Evolutionary conservation across 306 rosid genomes (phyloP), one percentile per base, ranked within the genome.

Genomic region (Nissolia schottii): DNA sequence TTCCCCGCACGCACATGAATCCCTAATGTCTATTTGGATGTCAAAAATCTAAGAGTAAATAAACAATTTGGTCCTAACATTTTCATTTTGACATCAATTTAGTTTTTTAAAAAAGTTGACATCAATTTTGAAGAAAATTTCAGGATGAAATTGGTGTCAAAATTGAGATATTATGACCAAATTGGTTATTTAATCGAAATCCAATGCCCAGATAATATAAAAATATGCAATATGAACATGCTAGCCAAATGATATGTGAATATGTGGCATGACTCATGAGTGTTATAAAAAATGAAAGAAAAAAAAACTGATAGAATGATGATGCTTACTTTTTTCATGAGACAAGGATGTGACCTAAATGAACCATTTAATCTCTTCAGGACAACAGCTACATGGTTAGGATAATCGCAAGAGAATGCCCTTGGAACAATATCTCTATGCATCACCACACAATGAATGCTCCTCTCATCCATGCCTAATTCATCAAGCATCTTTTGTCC

Each of bases 371-470:
- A 75, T 50, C 98, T 94, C 79, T 86, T 91, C 63, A 93, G 89
- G 70, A 93, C 51, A 0, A 75, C 57, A 22, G 91, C 89, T 1
- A 89, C 92, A 53, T 91, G 92, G 64, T 91, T 75, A 0, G 98
- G 98, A 41, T 91, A 93, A 75, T 84, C 85, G 86, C 98, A 93
- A 62, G 98, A 87, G 86, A 93, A 93, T 51, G 97, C 97, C 73
- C 98, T 87, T 0, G 98, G 98, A 81, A 93, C 96, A 34, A 91
- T 89, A 71, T 93, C 98, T 85, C 97, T 89, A 23, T 93, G 98
- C 98, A 91, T 87, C 83, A 89, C 79, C 13, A 91, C 91, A 23
- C 88, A 78, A 49, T 80, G 94, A 59, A 93, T 80, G 11, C 83
- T 70, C 50, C 78, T 83, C 59, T 91, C 98, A 31, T 87, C 91